Base-by-base conservation (phyloP, 257 asterid species). In the Plantago ovata region DNA sequence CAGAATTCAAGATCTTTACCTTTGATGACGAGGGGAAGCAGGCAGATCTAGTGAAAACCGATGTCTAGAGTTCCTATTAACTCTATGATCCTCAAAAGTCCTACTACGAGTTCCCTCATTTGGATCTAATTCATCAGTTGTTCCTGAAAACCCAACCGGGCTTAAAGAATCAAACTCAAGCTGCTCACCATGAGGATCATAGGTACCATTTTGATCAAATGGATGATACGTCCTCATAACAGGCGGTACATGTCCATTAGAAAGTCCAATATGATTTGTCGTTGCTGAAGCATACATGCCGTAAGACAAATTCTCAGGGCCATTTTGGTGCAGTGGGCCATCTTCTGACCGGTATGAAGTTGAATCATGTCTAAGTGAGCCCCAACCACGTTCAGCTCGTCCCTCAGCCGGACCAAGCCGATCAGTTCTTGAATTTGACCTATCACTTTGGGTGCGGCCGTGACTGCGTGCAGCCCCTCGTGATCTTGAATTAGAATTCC, bases 111-210 rank as follows among this genome's bases (percentile, higher is more conserved):
- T 63, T 65, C 83, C 94, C 52, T 82, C 95, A 61, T 78, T 72
- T 57, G 72, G 49, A 74, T 77, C 95, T 19, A 74, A 64, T 57
- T 75, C 33, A 56, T 84, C 97, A 62, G 72, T 85, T 20, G 61
- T 40, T 38, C 80, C 87, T n/a, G 89, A 70, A 59, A 81, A 76
- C 62, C 84, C 95, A 40, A 74, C 75, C 13, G 85, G 84, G 62
- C 90, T 87, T 19, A 92, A 65, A 23, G 98, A 75, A 56, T 94
- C 95, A 69, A 88, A 92, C 75, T 92, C 98, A 20, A 85, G 88
- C 73, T 76, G 96, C 58, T 92, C 98, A 56, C 77, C 80, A 61
- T 78, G 77, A 47, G 46, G 22, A 38, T 32, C 42, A 38, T 46
- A 16, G 63, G 77, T 15, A 8, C 15, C 72, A 69, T 71, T 72